Evolutionary conservation across 192 early-diverging fungal genomes (phyloP).

Genomic region (Mortierella claussenii): DNA sequence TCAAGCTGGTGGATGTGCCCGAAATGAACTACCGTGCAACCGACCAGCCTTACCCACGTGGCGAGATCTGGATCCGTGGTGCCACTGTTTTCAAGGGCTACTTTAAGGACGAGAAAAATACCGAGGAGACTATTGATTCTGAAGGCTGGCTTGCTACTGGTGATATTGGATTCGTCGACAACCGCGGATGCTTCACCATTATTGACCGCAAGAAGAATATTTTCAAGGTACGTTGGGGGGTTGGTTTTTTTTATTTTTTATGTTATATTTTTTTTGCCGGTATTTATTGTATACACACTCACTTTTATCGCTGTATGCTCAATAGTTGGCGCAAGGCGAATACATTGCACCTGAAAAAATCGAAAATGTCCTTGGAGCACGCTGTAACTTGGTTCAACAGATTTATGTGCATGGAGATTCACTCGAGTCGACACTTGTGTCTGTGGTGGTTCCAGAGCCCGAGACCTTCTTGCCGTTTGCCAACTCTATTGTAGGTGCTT

Average conservation of each 20-base stretch:
- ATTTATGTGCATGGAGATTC: constrained; percentile 67
- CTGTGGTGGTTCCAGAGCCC: constrained; percentile 63
- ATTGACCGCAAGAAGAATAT: constrained; percentile 89
- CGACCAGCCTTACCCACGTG: constrained; percentile 81
- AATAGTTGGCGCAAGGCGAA: constrained; percentile 73
- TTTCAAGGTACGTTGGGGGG: constrained; percentile 63
- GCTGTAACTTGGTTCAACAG: constrained; percentile 58
- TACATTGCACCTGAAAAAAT: constrained; percentile 95
- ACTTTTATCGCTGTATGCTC: constrained; percentile 3
- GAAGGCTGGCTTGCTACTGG: constrained; percentile 94
- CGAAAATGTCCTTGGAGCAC: constrained; percentile 68
- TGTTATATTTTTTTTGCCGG: background rate
- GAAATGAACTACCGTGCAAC: constrained; percentile 85
- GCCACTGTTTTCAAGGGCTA: constrained; percentile 80
- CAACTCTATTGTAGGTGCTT: constrained; percentile 45
- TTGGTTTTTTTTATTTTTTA: background rate
- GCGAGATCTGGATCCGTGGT: constrained; percentile 91
- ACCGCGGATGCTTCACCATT: constrained; percentile 76
- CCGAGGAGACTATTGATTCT: constrained; percentile 76
- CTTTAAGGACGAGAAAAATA: constrained; percentile 85
- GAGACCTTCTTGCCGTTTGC: constrained; percentile 60
- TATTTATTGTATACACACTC: background rate
- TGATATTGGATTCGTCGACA: constrained; percentile 80
- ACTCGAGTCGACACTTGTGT: constrained; percentile 59
- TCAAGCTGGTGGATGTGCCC: constrained; percentile 90